These are phyloP conservation scores for Hypocrella siamensis DNA, from an alignment of 2,329 filamentous ascomycete species.

Conservation along the genomic window DNA sequence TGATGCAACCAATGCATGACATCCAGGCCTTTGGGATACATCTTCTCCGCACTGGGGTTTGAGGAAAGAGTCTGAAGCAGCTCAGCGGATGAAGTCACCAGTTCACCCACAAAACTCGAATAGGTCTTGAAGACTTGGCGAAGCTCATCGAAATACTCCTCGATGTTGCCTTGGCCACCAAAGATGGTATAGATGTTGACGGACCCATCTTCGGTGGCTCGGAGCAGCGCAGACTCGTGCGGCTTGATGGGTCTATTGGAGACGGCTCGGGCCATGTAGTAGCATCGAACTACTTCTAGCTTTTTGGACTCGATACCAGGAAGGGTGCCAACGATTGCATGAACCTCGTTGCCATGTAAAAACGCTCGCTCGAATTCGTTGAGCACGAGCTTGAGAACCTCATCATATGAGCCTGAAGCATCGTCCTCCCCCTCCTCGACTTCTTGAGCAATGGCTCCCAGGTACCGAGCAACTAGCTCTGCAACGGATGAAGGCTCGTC, in stretches of 20 bases:
- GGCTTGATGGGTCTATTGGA: constrained; percentile 75
- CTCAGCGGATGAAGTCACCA: constrained; percentile 67
- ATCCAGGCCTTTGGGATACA: constrained; percentile 94
- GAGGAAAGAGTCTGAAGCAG: constrained; percentile 74
- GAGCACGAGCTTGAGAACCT: constrained; percentile 80
- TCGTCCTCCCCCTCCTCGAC: constrained; percentile 89
- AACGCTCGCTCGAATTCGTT: constrained; percentile 96
- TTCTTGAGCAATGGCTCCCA: constrained; percentile 77
- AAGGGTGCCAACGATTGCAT: constrained; percentile 70
- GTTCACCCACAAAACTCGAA: constrained; percentile 74
- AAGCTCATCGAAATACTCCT: constrained; percentile 98
- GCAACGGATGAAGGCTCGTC: constrained; percentile 95
- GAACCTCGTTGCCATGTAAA: constrained; percentile 88
- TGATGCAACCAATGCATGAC: constrained; percentile 87
- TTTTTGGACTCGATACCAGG: constrained; percentile 92
- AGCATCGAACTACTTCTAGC: constrained; percentile 73
- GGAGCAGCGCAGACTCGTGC: constrained; percentile 83
- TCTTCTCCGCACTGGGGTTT: constrained; percentile 78
- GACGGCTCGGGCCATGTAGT: constrained; percentile 78
- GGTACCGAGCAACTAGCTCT: constrained; percentile 85
- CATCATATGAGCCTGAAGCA: constrained; percentile 72
- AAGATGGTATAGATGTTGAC: constrained; percentile 89
- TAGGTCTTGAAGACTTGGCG: constrained; percentile 85
- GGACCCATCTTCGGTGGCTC: constrained; percentile 70
- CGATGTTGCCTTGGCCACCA: constrained; percentile 94